Percentiles rank a stretch among this genome's conserved stretches.
These are phyloP conservation scores for Stenogyne calaminthoides DNA, from an alignment of 305 asterid species.

Conservation along the genomic window DNA sequence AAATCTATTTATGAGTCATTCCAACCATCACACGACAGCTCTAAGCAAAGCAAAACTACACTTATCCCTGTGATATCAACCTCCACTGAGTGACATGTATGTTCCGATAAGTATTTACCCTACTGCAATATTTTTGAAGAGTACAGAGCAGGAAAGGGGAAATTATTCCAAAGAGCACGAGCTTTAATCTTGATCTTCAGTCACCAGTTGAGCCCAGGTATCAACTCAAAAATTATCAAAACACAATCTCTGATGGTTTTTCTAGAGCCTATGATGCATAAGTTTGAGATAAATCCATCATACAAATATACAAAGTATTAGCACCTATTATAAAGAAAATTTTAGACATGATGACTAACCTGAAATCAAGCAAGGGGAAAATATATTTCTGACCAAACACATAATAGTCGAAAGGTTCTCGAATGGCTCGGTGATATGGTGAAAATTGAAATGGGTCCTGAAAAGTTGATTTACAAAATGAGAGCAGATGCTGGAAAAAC, in stretches of 20 bases:
- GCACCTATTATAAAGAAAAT: constrained; percentile 13
- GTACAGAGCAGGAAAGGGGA: constrained; percentile 1
- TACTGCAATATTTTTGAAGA: not conserved
- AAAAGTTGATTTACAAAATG: constrained; percentile 29
- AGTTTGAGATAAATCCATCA: not conserved
- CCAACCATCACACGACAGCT: constrained; percentile 21
- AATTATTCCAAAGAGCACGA: not conserved
- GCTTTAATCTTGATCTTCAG: not conserved
- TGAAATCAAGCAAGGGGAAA: constrained; percentile 76
- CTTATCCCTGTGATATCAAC: constrained; percentile 12
- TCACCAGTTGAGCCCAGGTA: too few species aligned
- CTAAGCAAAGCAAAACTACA: constrained; percentile 23
- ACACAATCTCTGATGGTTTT: constrained; percentile 2
- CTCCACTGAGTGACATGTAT: not conserved
- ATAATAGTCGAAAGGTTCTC: constrained; percentile 95
- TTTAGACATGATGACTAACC: constrained; percentile 43
- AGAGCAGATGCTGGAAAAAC: constrained; percentile 17
- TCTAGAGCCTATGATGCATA: not conserved
- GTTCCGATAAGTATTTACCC: not conserved
- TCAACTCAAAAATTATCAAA: constrained; percentile 1
- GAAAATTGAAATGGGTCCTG: constrained; percentile 88
- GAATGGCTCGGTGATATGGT: constrained; percentile 79
- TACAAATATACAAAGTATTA: not conserved
- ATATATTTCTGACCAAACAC: constrained; percentile 80
- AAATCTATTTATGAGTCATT: not conserved